A percentile compares a stretch with the other conserved stretches of the same genome.
Evolutionary conservation across 495 filamentous ascomycete genomes (phyloP).

Genomic region (Tuber brumale): DNA sequence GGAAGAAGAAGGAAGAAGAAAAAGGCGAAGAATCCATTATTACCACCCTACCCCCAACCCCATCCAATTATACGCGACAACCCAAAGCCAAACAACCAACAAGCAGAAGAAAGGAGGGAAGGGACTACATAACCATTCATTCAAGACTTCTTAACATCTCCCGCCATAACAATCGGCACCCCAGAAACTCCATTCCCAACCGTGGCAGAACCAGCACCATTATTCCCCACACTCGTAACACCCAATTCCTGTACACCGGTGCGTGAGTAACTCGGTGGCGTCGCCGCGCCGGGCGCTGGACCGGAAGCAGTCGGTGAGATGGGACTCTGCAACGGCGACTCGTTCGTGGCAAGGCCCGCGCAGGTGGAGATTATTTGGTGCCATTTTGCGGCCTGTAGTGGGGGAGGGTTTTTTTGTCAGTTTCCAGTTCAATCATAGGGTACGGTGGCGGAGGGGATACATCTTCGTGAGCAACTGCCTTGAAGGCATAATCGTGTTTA

Average conservation of each 20-base stretch:
- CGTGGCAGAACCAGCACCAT: not conserved
- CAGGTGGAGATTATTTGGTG: conserved; percentile 29
- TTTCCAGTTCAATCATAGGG: not conserved
- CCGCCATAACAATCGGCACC: not conserved
- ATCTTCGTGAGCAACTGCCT: conserved; percentile 40
- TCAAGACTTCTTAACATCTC: not conserved
- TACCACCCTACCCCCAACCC: not conserved
- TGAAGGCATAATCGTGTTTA: conserved; percentile 60
- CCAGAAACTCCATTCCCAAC: not conserved
- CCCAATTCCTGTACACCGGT: conserved; percentile 22
- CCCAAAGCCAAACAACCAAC: not conserved
- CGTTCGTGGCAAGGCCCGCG: conserved; percentile 35
- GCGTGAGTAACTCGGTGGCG: conserved; percentile 28
- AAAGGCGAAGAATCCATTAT: not conserved
- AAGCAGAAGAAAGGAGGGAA: not conserved
- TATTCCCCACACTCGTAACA: not conserved
- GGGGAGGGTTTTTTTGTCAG: not conserved
- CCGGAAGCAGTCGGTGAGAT: conserved; percentile 13
- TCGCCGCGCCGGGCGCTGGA: conserved; percentile 10
- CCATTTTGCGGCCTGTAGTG: conserved; percentile 33
- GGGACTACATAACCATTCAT: not conserved
- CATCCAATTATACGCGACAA: not conserved
- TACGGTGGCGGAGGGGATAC: not conserved
- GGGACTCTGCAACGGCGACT: conserved; percentile 29
- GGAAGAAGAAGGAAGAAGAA: not conserved